Evolutionary conservation across 2,329 filamentous ascomycete genomes (phyloP), one percentile per base, ranked within the genome.

Genomic region (Talaromyces pinophilus): DNA sequence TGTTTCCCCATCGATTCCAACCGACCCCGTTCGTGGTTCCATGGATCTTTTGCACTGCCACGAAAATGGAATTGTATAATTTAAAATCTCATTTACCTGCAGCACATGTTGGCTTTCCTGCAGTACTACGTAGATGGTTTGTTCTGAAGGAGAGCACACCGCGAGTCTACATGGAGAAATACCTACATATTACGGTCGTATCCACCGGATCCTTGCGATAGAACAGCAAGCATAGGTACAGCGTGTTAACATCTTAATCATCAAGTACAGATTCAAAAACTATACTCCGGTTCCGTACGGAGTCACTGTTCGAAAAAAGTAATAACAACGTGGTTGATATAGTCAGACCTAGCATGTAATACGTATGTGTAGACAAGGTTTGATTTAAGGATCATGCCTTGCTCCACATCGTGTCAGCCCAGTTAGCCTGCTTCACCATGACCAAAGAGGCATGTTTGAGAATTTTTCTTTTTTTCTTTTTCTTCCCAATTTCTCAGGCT

Each of bases 321-420:
- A 38, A 38, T 57, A 57, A 57, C n/a, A 38, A 1, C 13, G 6
- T 55, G 17, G 28, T 55, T 55, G 30, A 57, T 57, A 57, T 38
- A 57, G 52, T 15, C 52, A 35, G 52, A 35, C 48, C n/a, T 35
- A 19, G 28, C 2, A 19, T 55, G 52, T 35, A 55, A 19, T 28
- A 25, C 19, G 35, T 40, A 44, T 46, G 40, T 33, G 38, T 33
- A 11, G 57, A 60, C 57, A 60, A 60, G 57, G 57, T 60, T 60
- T 60, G 30, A 60, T 60, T 59, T 30, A 60, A 60, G 57, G 57
- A 60, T 60, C 57, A 46, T 44, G 57, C 5, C 22, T 28, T 46
- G 38, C 57, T 60, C 57, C 57, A 60, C 57, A 60, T 60, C 22
- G 40, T 42, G 35, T 46, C 57, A 60, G 57, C 38, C 57, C 57